phyloP scores from a whole-genome alignment of 1,139 yeast species.

The Casaregolazyma suthepensis region DNA sequence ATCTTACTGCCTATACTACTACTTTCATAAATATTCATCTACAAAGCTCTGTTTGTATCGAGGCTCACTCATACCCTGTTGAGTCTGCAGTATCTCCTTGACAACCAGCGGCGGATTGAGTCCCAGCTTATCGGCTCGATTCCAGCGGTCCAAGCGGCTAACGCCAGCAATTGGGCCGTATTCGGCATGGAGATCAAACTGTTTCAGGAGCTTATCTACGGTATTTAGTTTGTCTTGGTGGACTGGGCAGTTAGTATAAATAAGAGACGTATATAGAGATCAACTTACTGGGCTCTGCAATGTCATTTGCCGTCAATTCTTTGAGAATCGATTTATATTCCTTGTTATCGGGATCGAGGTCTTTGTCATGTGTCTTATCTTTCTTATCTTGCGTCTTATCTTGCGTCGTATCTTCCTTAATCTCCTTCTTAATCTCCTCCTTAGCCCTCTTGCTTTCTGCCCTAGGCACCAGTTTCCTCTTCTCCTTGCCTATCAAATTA shows the following conservation, averaged over 20 bases:
- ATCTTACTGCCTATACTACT: not conserved
- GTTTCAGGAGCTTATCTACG: slow-evolving; percentile 30
- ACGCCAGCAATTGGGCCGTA: slow-evolving; percentile 38
- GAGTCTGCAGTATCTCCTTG: slow-evolving; percentile 24
- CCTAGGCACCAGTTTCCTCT: not conserved
- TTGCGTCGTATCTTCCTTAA: not conserved
- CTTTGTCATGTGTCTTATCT: not conserved
- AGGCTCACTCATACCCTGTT: slow-evolving; percentile 18
- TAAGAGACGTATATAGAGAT: not conserved
- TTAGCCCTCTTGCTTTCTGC: no score
- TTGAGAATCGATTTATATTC: slow-evolving; percentile 9
- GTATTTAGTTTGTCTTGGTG: slow-evolving; percentile 28
- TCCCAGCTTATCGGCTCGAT: slow-evolving; percentile 84
- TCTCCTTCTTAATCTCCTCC: no score
- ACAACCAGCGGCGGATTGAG: slow-evolving; percentile 34
- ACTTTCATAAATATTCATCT: slow-evolving; percentile 17
- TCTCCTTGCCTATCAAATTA: not conserved
- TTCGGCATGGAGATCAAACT: slow-evolving; percentile 31
- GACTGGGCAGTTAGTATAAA: slow-evolving; percentile 10
- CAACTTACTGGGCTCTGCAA: slow-evolving; percentile 11
- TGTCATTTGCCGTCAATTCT: slow-evolving; percentile 12
- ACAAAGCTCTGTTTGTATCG: slow-evolving; percentile 20
- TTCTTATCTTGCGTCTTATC: not conserved
- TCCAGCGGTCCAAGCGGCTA: slow-evolving; percentile 55
- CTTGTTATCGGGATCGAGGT: not conserved